Evolutionary conservation across 805 yeast species (phyloP).

Genomic region (Yarrowia bubula): DNA sequence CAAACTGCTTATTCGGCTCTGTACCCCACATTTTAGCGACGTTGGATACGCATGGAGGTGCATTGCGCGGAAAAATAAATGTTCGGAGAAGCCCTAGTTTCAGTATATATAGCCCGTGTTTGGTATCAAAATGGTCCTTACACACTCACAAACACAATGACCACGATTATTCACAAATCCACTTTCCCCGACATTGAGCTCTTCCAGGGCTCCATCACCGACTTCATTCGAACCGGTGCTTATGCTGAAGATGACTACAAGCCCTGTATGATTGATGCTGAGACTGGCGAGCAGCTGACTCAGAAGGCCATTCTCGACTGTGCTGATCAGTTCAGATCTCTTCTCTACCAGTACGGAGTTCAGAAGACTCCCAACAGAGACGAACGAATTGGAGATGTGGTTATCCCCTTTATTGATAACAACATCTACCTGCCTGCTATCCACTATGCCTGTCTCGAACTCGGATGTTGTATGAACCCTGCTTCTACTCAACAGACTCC

Average conservation of each 20-base stretch:
- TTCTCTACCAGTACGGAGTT: background rate
- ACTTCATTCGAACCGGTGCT: slow-evolving; percentile 7
- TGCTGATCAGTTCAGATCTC: slow-evolving; percentile 8
- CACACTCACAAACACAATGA: background rate
- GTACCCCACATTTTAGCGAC: slow-evolving; percentile 7
- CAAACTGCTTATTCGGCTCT: background rate
- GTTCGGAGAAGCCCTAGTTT: background rate
- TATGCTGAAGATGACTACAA: slow-evolving; percentile 5
- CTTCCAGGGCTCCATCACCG: slow-evolving; percentile 18
- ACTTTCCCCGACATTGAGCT: background rate
- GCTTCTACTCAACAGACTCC: background rate
- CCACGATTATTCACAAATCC: slow-evolving; percentile 15
- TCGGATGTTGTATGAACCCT: slow-evolving; percentile 4
- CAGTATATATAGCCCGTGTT: background rate
- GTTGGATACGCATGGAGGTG: background rate
- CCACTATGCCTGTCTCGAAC: slow-evolving; percentile 8
- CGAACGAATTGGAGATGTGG: slow-evolving; percentile 14
- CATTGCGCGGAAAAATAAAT: background rate
- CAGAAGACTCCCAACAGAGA: slow-evolving; percentile 4
- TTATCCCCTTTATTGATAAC: slow-evolving; percentile 7
- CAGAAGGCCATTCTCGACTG: slow-evolving; percentile 1
- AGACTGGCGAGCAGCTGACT: slow-evolving; percentile 8
- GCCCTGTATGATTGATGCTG: slow-evolving; percentile 8
- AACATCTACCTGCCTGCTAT: background rate
- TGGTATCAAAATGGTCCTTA: background rate